These are phyloP conservation scores for Leucosporidium yakuticum DNA, from an alignment of 768 basidiomycete genomes.

Conservation along the genomic window DNA sequence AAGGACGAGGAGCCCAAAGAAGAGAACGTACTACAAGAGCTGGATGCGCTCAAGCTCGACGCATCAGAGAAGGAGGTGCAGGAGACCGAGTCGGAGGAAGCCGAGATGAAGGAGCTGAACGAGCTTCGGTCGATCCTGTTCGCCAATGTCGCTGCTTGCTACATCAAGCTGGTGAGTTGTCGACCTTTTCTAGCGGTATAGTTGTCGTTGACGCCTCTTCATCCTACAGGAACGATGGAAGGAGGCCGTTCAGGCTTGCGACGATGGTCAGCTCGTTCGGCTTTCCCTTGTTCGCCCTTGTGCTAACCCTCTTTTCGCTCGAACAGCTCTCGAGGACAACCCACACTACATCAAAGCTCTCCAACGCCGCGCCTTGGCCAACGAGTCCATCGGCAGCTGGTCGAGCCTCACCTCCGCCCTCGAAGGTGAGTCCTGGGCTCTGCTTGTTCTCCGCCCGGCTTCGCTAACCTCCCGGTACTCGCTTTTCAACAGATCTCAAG, in stretches of 20 bases:
- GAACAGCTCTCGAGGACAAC: constrained; percentile 76
- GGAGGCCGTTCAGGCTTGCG: constrained; percentile 71
- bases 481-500: constrained; percentile 60
- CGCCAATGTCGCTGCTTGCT: constrained; percentile 34
- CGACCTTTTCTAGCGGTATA: too few species aligned
- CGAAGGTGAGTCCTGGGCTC: constrained; percentile 56
- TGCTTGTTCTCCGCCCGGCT: not conserved
- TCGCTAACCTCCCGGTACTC: not conserved
- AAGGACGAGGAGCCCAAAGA: constrained; percentile 2
- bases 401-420: constrained; percentile 70
- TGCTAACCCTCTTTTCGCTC: constrained; percentile 5
- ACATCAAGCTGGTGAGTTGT: constrained; percentile 34
- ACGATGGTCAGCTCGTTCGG: constrained; percentile 52
- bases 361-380: constrained; percentile 78
- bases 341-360: constrained; percentile 79
- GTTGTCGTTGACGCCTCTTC: not conserved
- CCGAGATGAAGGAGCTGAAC: constrained; percentile 15
- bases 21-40: not conserved
- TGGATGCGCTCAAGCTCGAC: not conserved
- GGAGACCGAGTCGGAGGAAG: constrained; percentile 18
- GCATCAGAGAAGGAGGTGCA: not conserved
- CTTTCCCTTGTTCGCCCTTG: not conserved
- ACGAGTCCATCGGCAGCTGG: constrained; percentile 76
- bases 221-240: constrained; percentile 44
- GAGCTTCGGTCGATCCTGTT: constrained; percentile 30